Base-by-base conservation (phyloP, 2,329 filamentous ascomycete genomes). In the Aureobasidium sp. region DNA sequence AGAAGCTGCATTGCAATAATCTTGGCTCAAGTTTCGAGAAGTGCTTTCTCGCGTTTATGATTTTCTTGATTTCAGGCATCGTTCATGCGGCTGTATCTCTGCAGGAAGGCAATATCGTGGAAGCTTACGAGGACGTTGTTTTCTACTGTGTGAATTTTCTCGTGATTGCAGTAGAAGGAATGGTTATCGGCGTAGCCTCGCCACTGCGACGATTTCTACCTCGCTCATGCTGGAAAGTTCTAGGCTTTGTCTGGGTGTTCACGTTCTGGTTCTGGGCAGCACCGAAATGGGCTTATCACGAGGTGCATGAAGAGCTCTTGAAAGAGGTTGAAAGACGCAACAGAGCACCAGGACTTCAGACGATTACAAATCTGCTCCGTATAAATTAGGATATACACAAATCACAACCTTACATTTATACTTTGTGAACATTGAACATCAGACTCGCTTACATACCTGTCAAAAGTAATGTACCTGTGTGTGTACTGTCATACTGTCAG, bases 251-350 rank as follows among this genome's bases (percentile, higher is more conserved):
- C 17, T 58, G 55, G 55, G 55, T 58, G 9, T 58, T 47, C 10
- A 46, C 10, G 7, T 58, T 58, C 17, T 46, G 41, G 55, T 58
- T 58, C 26, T 58, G 55, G 55, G 44, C 29, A 3, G 55, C 44
- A 9, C 55, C 55, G 5, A 58, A 58, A 6, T 58, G 55, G 55
- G 36, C 41, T 6, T 58, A 58, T 26, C 29, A 44, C 5, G 44
- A 58, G 20, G 37, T 55, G 17, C 51, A 55, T 9, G 51, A 20
- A 9, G 51, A 55, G n/a, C 20, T 55, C 7, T 15, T 55, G 37
- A 32, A 5, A 12, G 51, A 55, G 26, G 2, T 32, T 2, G 36
- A 55, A 15, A 55, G 37, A 5, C 23, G 27, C 8, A 55, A 55
- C 2, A 55, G 51, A 42, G 8, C 26, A 10, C 36, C 29, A 23